These are phyloP conservation scores for Trichosporon coremiiforme DNA, from an alignment of 1,284 basidiomycete genomes.

Conservation along the genomic window DNA sequence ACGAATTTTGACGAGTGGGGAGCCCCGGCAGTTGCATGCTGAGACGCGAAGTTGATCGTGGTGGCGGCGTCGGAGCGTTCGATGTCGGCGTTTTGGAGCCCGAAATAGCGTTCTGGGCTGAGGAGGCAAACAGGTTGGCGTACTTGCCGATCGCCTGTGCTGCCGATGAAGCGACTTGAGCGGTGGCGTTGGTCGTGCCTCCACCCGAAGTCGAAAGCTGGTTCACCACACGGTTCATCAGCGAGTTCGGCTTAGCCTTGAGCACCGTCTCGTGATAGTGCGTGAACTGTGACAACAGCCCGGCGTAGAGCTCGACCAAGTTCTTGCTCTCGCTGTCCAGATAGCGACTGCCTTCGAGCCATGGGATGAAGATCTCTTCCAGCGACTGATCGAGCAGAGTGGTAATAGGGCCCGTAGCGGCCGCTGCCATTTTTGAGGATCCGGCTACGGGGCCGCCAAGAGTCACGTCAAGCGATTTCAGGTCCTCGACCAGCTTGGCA, in stretches of 20 bases:
- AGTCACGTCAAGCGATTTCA: constrained; percentile 87
- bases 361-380: constrained; percentile 95
- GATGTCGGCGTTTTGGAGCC: constrained; percentile 33
- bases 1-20: constrained; percentile 1
- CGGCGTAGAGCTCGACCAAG: constrained; percentile 78
- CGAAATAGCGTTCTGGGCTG: constrained; percentile 38
- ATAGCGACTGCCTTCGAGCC: constrained; percentile 88
- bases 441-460: constrained; percentile 52
- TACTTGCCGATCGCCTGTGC: constrained; percentile 65
- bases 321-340: constrained; percentile 89
- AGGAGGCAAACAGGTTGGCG: constrained; percentile 64
- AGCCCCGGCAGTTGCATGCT: constrained; percentile 26
- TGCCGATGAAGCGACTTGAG: constrained; percentile 64
- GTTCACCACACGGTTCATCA: constrained; percentile 90
- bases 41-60: constrained; percentile 21
- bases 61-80: constrained; percentile 4
- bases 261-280: constrained; percentile 81
- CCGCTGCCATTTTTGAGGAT: constrained; percentile 28
- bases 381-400: constrained; percentile 90
- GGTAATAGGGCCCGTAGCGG: constrained; percentile 59
- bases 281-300: constrained; percentile 74
- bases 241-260: constrained; percentile 77
- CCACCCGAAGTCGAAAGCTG: constrained; percentile 78
- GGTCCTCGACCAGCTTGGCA: constrained; percentile 80
- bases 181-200: constrained; percentile 62